Base-by-base conservation (phyloP, 2,329 filamentous ascomycete genomes). In the Trichoderma sp. region DNA sequence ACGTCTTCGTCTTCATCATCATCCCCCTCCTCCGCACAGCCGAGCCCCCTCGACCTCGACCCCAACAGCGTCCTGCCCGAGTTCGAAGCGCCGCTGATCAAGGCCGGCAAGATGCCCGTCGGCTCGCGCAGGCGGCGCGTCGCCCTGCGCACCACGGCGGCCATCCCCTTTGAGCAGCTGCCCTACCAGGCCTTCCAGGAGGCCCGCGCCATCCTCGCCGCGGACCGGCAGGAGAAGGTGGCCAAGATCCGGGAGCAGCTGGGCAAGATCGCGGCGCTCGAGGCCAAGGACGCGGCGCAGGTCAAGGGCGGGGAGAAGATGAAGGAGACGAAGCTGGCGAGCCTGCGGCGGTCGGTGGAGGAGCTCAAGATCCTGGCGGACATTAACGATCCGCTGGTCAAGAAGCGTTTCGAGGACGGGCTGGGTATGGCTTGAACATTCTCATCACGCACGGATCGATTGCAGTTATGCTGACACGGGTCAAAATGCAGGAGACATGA, bases 131-230 rank as follows among this genome's bases (percentile, higher is more conserved):
- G 93, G 82, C 89, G 93, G 68, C 89, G 94, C 75, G 86, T 88
- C 30, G 90, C 90, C 30, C 77, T 93, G 67, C 87, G 83, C 72
- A 85, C 80, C 71, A 85, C 80, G 44, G 79, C 83, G 68, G 85
- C 89, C 72, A 80, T 97, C 57, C 92, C 93, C 28, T 97, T 99
- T 75, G 92, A 97, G 81, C 90, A 94, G 75, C 82, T 99, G 70
- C 95, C 95, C 19, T 99, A 96, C 80, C 94, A 98, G 83, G 95
- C 92, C 78, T 99, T 98, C 81, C 95, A 99, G 79, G 93, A 97
- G 80, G 95, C 95, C 47, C 87, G 93, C 68, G 91, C 92, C 75
- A 79, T 98, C 56, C 81, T 99, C 64, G 83, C 88, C 61, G 86
- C 86, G 63, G 95, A 99, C 76, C 87, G 94, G 47, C 82, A 88